Percentiles rank a stretch among this genome's conserved stretches.
Conservation (phyloP, 2,329 filamentous ascomycete genomes). For the Trichophyton verrucosum region DNA sequence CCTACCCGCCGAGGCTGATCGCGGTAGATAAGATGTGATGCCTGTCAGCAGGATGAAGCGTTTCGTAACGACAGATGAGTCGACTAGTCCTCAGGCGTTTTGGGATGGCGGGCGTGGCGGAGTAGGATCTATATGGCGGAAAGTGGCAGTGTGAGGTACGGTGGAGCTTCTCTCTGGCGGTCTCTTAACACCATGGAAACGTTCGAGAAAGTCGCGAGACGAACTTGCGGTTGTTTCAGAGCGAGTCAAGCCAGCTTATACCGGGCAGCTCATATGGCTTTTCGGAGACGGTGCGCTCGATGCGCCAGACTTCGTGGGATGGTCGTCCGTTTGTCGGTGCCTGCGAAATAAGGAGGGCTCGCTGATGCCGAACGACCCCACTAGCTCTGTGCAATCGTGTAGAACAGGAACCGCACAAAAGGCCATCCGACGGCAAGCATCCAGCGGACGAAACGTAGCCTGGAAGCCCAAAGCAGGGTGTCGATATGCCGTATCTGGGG, state of each 20-base stretch:
- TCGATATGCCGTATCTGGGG: neutral
- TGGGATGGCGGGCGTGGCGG: neutral
- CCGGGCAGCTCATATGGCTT: neutral
- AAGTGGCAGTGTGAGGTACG: neutral
- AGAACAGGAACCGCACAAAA: neutral
- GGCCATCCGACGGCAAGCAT: neutral
- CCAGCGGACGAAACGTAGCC: neutral
- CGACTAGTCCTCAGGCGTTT: neutral
- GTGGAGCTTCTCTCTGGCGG: neutral
- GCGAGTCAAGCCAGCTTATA: neutral
- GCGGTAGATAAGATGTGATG: neutral
- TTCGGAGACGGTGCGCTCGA: neutral
- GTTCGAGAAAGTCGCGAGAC: neutral
- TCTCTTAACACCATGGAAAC: too few species aligned
- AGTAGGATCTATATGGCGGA: neutral
- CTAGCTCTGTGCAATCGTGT: neutral
- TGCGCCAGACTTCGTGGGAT: neutral
- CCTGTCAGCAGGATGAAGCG: neutral
- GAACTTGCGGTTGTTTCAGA: neutral
- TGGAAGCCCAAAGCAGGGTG: neutral
- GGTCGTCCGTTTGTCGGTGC: neutral
- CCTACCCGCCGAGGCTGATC: slow-evolving; percentile 2
- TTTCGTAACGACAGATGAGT: neutral
- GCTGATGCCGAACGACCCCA: neutral
- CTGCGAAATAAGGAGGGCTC: neutral